These are phyloP conservation scores for Lactarius hatsudake DNA, from an alignment of 768 basidiomycete genomes.

Conservation along the genomic window DNA sequence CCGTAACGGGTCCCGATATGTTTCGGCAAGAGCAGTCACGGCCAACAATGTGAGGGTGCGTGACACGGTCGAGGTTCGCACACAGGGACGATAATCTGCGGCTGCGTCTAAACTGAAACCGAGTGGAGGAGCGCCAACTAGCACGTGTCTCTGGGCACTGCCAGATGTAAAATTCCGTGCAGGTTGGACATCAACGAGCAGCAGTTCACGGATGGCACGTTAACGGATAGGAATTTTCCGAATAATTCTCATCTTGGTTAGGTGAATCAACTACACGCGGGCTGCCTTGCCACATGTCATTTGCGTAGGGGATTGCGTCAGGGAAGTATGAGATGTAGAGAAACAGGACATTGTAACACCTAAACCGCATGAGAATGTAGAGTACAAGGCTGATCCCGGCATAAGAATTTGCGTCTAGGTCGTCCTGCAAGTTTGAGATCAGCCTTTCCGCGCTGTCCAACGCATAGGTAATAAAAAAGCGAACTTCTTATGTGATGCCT, in stretches of 20 bases:
- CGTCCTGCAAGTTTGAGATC: conserved; percentile 14
- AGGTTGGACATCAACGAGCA: neutral
- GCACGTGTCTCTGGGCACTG: neutral
- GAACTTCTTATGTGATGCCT: conserved; percentile 76
- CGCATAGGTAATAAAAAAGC: conserved; percentile 23
- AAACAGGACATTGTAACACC: conserved; percentile 20
- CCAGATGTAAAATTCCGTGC: neutral
- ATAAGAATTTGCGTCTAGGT: conserved; percentile 16
- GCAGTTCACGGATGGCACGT: neutral
- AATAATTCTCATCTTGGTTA: neutral
- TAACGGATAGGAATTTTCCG: neutral
- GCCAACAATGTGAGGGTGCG: no score
- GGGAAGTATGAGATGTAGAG: conserved; percentile 16
- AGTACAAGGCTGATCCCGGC: conserved; percentile 8
- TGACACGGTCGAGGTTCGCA: no score
- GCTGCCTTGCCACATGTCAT: conserved; percentile 16
- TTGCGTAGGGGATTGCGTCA: conserved; percentile 12
- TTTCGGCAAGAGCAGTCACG: no score
- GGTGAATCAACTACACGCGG: neutral
- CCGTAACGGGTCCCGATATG: no score
- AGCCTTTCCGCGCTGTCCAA: neutral
- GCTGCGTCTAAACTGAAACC: neutral
- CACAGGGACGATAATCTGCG: neutral
- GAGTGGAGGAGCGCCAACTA: neutral
- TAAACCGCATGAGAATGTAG: conserved; percentile 18